Evolutionary conservation across 768 basidiomycete genomes (phyloP), one percentile per base, ranked within the genome.

Genomic region (Boletus sensibilis): DNA sequence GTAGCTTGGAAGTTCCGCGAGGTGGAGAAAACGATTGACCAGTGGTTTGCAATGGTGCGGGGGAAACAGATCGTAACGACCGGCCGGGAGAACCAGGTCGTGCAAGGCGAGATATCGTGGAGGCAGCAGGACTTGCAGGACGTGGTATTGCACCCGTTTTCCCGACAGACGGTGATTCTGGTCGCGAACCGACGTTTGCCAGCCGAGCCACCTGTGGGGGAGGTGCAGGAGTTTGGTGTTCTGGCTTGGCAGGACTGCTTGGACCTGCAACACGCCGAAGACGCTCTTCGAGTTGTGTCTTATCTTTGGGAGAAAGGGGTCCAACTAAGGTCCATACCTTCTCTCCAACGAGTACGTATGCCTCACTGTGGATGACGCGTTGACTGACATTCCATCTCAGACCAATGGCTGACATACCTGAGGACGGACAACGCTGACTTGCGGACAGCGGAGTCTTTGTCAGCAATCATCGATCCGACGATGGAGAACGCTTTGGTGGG

Each of bases 221-320:
- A 14, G 78, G 73, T 12, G 74, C 66, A 13, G 75, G 66, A 21
- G 77, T 66, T 60, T 78, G 79, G 16, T 78, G 76, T 60, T 74
- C 74, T 31, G 57, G 50, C 38, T 70, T 76, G 40, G 68, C 69
- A 27, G 79, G 79, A 52, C 65, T 68, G 61, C 82, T 82, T 33
- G 88, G 83, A 7, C 87, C 87, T 31, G 86, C 77, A n/a, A 92
- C 83, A 34, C 92, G 87, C 44, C 90, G 87, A 29, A 97, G 74
- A 9, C 92, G 83, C 66, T 95, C 94, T 71, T 96, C 94, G 31
- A 97, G 81, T 65, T 94, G 92, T 10, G 92, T 93, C 66, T 90
- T 94, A 66, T 95, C 94, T 70, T 96, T 96, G 5, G 89, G 76
- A 43, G 87, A 81, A 29, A 97, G 75, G 10, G 78, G 63, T 1